phyloP scores from a whole-genome alignment of 2,329 filamentous ascomycete genomes.

The Aspergillus ochraceus region DNA sequence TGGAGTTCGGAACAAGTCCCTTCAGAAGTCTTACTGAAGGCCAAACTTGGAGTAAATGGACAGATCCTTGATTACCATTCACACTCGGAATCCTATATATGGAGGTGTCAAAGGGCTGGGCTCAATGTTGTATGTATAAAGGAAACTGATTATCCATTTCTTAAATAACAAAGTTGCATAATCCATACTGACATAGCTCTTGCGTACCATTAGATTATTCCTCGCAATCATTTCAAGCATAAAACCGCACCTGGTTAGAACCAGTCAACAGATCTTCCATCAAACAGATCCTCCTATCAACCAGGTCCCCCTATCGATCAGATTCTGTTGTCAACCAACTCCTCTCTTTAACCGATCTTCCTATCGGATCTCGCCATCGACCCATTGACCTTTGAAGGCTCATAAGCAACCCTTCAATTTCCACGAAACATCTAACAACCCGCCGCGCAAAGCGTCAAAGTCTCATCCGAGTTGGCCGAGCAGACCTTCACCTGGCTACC shows the following conservation, averaged over 20 bases:
- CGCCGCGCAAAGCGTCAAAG: slow-evolving; percentile 31
- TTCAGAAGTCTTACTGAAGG: not conserved
- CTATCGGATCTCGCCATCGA: not conserved
- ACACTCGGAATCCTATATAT: no score
- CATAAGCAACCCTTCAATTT: not conserved
- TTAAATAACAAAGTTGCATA: not conserved
- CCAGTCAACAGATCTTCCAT: no score
- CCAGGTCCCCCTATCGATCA: no score
- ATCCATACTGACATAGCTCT: not conserved
- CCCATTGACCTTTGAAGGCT: not conserved
- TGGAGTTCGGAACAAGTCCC: no score
- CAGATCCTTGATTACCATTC: no score
- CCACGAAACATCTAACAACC: slow-evolving; percentile 18
- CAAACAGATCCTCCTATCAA: no score
- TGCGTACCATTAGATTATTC: not conserved
- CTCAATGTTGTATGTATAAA: not conserved
- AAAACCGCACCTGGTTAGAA: no score
- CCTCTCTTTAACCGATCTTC: not conserved
- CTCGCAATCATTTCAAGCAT: no score
- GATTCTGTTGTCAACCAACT: no score
- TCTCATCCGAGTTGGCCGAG: slow-evolving; percentile 24
- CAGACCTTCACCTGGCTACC: slow-evolving; percentile 35
- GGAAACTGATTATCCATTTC: not conserved
- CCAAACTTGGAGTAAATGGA: no score
- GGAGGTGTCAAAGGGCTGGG: not conserved